A percentile compares a stretch with the other conserved stretches of the same genome.
These are phyloP conservation scores for Incumbomyces lentus DNA, from an alignment of 2,329 filamentous ascomycete species.

Conservation along the genomic window DNA sequence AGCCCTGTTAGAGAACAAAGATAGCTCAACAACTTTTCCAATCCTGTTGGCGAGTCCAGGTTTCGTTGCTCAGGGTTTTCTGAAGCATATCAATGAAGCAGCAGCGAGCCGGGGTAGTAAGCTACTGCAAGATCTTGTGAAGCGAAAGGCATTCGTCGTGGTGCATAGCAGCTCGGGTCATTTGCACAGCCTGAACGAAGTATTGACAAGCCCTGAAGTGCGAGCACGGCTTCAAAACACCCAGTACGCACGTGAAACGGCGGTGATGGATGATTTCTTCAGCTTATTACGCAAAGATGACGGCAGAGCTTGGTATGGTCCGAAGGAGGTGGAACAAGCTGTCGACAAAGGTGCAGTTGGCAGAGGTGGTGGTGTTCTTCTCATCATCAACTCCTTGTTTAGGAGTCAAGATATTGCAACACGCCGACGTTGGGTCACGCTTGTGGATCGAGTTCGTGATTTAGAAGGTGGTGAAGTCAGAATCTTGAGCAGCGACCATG, in stretches of 20 bases:
- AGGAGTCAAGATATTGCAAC: slow-evolving; percentile 67
- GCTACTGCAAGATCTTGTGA: slow-evolving; percentile 47
- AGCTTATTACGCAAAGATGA: slow-evolving; percentile 72
- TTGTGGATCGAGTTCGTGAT: slow-evolving; percentile 80
- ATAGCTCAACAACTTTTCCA: slow-evolving; percentile 41
- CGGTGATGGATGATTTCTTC: slow-evolving; percentile 74
- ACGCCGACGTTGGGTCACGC: slow-evolving; percentile 66
- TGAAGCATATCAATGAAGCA: slow-evolving; percentile 56
- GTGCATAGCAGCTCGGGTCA: slow-evolving; percentile 80
- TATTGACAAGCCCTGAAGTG: slow-evolving; percentile 72
- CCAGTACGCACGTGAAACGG: slow-evolving; percentile 76
- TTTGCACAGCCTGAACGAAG: slow-evolving; percentile 76
- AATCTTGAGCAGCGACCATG: slow-evolving; percentile 86
- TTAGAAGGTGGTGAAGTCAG: slow-evolving; percentile 73
- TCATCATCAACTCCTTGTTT: slow-evolving; percentile 83
- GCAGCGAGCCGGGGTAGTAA: slow-evolving; percentile 63
- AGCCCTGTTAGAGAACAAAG: slow-evolving; percentile 41
- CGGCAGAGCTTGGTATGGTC: slow-evolving; percentile 82
- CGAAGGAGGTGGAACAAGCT: slow-evolving; percentile 68
- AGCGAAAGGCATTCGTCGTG: slow-evolving; percentile 50
- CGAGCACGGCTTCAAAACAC: slow-evolving; percentile 69
- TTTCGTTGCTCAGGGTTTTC: slow-evolving; percentile 73
- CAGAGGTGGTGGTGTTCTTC: slow-evolving; percentile 67
- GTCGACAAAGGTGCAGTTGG: slow-evolving; percentile 83
- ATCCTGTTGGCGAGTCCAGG: slow-evolving; percentile 81